Evolutionary conservation across 2,329 filamentous ascomycete genomes (phyloP), one percentile per base, ranked within the genome.

Genomic region (Pseudogymnoascus destructans): DNA sequence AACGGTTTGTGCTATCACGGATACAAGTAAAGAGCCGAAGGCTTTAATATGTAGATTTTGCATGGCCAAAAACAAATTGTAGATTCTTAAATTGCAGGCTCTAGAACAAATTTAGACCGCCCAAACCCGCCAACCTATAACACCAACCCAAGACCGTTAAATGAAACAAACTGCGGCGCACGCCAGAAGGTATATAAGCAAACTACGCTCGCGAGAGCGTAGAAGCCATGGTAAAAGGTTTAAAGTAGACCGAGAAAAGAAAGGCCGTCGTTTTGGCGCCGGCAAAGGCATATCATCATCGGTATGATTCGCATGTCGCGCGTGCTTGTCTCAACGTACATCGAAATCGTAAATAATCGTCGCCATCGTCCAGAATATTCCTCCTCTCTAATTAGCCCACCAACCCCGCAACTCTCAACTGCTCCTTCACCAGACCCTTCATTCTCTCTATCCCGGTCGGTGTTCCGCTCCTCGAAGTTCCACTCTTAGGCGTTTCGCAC

Each of bases 291-390:
- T 52, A 52, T 52, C 46, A 25, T 52, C n/a, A 52, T 30, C 25
- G 46, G 25, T 25, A 30, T 52, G 25, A 27, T 52, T 52, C 46
- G 15, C 46, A 30, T 52, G 46, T 52, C 46, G 46, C 46, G 46
- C 25, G n/a, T 19, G 46, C n/a, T 30, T 52, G 25, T 49, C 23
- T 49, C 42, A 49, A 32, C 46, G 25, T 52, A 15, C 25, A 30
- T 52, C 46, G 46, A 52, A 52, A 30, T 52, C 46, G 25, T 52
- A 52, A 52, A 52, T 52, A 52, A 52, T 52, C 46, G 46, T 52
- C 46, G 25, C 46, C 46, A 32, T 52, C 46, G 25, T 52, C 46
- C 25, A 30, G 46, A 52, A 32, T 52, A 30, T 19, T 23, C 25
- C 46, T 52, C 46, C 25, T 30, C 46, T 52, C 46, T 52, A 52